Conservation (phyloP, 176 grass and related monocot genomes). For the Hordeum marinum region DNA sequence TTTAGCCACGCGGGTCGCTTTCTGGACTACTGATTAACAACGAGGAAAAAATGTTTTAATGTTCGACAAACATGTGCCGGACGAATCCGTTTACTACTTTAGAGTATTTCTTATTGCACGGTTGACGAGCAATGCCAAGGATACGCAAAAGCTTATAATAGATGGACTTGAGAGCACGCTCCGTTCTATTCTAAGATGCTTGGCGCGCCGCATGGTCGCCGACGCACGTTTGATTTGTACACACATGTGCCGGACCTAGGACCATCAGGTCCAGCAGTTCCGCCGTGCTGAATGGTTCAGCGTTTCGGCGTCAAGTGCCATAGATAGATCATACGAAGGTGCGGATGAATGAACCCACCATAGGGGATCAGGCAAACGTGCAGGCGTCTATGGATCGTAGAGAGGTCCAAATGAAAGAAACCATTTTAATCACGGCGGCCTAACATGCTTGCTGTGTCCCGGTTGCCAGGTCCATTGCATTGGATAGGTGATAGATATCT, state of each 20-base stretch:
- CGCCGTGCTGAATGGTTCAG: neutral
- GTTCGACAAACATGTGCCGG: neutral
- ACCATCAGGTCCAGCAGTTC: neutral
- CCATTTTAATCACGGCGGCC: neutral
- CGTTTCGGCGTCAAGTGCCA: neutral
- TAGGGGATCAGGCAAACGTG: neutral
- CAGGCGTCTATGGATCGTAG: neutral
- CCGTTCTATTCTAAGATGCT: neutral
- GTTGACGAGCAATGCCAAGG: neutral
- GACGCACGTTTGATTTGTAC: neutral
- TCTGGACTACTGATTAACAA: neutral
- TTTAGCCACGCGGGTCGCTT: neutral
- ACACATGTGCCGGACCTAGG: constrained; percentile 9
- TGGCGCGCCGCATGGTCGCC: neutral
- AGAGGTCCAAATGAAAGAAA: neutral
- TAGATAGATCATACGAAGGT: neutral
- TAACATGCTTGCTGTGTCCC: neutral
- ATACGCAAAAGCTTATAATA: neutral
- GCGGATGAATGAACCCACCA: neutral
- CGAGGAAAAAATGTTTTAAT: neutral
- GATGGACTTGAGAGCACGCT: neutral
- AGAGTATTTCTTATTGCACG: neutral
- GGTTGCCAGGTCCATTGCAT: neutral
- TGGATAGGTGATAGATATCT: neutral
- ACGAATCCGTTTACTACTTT: neutral